Base-by-base conservation (phyloP, 768 basidiomycete species). In the Pisolithus tinctorius region DNA sequence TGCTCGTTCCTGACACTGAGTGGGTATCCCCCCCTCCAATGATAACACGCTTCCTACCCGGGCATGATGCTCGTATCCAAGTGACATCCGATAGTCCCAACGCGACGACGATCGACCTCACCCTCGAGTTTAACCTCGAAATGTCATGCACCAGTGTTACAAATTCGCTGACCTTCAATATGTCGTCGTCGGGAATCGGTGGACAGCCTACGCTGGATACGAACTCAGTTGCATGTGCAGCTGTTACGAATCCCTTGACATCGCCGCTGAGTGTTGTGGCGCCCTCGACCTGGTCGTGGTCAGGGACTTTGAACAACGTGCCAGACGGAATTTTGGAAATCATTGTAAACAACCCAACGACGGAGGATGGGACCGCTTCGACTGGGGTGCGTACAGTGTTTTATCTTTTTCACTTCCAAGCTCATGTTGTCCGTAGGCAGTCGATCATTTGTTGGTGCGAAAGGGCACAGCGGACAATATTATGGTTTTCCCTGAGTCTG, bases 251-350 rank as follows among this genome's bases (percentile, higher is more conserved):
- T 47, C 74, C 81, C 0, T 74, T 74, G 45, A 65, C 76, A 0
- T 66, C 81, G 3, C 68, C 59, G 5, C 65, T 95, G 38, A 60
- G 77, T 16, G 84, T 80, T 4, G 78, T 72, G 3, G 70, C 77
- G 3, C 67, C 73, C 0, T 88, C 90, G 0, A 64, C 65, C 1
- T 95, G 82, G 78, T 70, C 76, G 23, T 93, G 88, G 86, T 75
- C 81, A 20, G 87, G 77, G 8, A 93, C 86, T 1, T 69, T 96
- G 52, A 64, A 68, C 45, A 80, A 86, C 58, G 76, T 94, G 43
- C 82, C 86, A 6, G 91, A 95, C 60, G 93, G 93, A 29, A 80
- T 96, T 37, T 69, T 94, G 54, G 78, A 83, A 36, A 80, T 96
- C 58, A 79, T 74, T 5, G 66, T 95, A 49, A 76, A 71, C 50